A percentile compares a stretch with the other conserved stretches of the same genome.
These are phyloP conservation scores for Xerocomellus intermedius DNA, from an alignment of 768 basidiomycete species.

Conservation along the genomic window DNA sequence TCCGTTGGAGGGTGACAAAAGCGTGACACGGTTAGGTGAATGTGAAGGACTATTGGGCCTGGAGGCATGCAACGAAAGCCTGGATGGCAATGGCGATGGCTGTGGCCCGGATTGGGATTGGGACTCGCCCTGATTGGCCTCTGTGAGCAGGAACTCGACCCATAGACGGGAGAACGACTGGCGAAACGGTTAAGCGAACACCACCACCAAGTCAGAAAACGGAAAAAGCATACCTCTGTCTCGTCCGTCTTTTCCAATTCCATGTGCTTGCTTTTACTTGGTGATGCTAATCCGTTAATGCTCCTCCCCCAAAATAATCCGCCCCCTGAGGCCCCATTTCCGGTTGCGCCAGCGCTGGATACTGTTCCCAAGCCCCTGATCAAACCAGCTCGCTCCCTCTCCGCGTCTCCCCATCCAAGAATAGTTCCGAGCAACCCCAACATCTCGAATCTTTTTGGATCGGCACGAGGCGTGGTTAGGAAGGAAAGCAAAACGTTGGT, in stretches of 20 bases:
- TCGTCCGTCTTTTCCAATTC: slow-evolving; percentile 81
- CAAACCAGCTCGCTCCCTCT: slow-evolving; percentile 84
- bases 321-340: slow-evolving; percentile 16
- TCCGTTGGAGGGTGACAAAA: slow-evolving; percentile 7
- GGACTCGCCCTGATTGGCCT: slow-evolving; percentile 53
- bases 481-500: slow-evolving; percentile 93
- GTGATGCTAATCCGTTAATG: slow-evolving; percentile 25
- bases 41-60: slow-evolving; percentile 38
- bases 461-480: slow-evolving; percentile 84
- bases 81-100: slow-evolving; percentile 16
- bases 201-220: not conserved
- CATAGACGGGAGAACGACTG: slow-evolving; percentile 97
- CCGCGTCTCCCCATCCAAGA: slow-evolving; percentile 88
- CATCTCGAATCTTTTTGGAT: slow-evolving; percentile 97
- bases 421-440: slow-evolving; percentile 83
- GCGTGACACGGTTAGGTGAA: slow-evolving; percentile 16
- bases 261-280: slow-evolving; percentile 37
- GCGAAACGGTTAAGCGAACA: slow-evolving; percentile 1
- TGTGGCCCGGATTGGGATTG: slow-evolving; percentile 18
- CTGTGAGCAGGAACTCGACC: slow-evolving; percentile 97
- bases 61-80: slow-evolving; percentile 34
- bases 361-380: slow-evolving; percentile 45
- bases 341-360: slow-evolving; percentile 37
- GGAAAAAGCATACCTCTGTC: slow-evolving; percentile 61
- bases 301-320: slow-evolving; percentile 23